Evolutionary conservation across 75 land plant species (phyloP), one percentile per base, ranked within the genome.

Genomic region (Azolla pinnata): DNA sequence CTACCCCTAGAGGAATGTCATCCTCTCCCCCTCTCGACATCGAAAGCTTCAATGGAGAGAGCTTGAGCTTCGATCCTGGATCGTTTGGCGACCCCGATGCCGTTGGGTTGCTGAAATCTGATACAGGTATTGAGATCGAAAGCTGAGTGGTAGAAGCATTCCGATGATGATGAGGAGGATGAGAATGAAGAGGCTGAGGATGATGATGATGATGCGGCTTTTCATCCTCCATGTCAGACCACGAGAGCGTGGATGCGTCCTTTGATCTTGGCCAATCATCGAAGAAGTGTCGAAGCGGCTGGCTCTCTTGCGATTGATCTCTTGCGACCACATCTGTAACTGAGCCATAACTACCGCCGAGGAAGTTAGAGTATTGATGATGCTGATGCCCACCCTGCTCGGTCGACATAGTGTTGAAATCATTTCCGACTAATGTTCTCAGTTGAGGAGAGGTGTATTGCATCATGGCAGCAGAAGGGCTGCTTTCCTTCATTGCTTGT

Each of bases 51-150:
- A 82, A 61, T 0, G 86, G 85, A 2, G 97, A 87, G 27, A 82
- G 78, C 0, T 76, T 67, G n/a, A 82, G 76, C 66, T 76, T 88
- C 48, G 40, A 35, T 81, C 79, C 24, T 71, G 75, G n/a, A n/a
- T n/a, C n/a, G 32, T 29, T 47, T 2, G 73, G 67, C 0, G 79
- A 67, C 5, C 33, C 21, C 8, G 69, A 62, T 3, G 78, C 48
- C n/a, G 72, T 75, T 4, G 81, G 69, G 79, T 72, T 77, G 1
- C 65, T 80, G 23, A 81, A 75, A 23, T 67, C 27, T 18, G 71
- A 51, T 20, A 69, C 44, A 27, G 84, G 81, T 35, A 87, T 81
- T 23, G 92, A 86, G 27, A 87, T 90, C 23, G 97, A 90, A 47
- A 87, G 83, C 62, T 90, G 88, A 32, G 97, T 90, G 27, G 48